Percentiles rank a stretch among this genome's conserved stretches.
These are phyloP conservation scores for Camillea tinctor DNA, from an alignment of 2,329 filamentous ascomycete species.

Conservation along the genomic window DNA sequence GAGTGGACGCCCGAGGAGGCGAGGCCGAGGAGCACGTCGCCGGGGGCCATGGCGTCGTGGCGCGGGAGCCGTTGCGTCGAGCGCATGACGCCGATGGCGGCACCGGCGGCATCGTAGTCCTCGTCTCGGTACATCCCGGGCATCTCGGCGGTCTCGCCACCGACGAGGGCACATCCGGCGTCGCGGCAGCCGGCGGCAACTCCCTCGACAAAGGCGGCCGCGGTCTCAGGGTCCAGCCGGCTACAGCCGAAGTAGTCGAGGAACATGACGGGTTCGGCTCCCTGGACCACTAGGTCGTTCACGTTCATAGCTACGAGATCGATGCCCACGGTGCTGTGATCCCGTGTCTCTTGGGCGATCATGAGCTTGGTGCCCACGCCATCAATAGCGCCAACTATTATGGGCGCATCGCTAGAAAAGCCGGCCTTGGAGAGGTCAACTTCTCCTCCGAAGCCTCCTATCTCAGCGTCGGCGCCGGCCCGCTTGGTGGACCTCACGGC, in stretches of 20 bases:
- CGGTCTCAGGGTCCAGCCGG: constrained; percentile 74
- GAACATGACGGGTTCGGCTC: constrained; percentile 92
- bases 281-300: constrained; percentile 95
- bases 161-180: constrained; percentile 86
- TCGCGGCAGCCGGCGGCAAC: constrained; percentile 85
- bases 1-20: constrained; percentile 88
- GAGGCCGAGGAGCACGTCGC: constrained; percentile 84
- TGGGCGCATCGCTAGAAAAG: constrained; percentile 66
- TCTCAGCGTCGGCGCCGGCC: constrained; percentile 85
- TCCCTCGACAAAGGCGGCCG: constrained; percentile 84
- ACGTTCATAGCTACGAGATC: constrained; percentile 99
- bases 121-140: constrained; percentile 86
- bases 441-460: constrained; percentile 91
- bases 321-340: constrained; percentile 93
- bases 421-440: constrained; percentile 75
- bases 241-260: constrained; percentile 97
- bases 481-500: constrained; percentile 83
- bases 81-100: constrained; percentile 80
- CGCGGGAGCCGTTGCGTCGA: constrained; percentile 71
- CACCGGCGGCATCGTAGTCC: constrained; percentile 91
- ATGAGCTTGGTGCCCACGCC: constrained; percentile 96
- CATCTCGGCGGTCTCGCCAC: constrained; percentile 98
- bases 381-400: constrained; percentile 91
- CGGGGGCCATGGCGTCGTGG: constrained; percentile 70
- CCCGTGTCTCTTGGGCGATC: constrained; percentile 84